Evolutionary conservation across 148 eudicot species (phyloP), one percentile per base, ranked within the genome.

Genomic region (Camellia lanceoleosa): DNA sequence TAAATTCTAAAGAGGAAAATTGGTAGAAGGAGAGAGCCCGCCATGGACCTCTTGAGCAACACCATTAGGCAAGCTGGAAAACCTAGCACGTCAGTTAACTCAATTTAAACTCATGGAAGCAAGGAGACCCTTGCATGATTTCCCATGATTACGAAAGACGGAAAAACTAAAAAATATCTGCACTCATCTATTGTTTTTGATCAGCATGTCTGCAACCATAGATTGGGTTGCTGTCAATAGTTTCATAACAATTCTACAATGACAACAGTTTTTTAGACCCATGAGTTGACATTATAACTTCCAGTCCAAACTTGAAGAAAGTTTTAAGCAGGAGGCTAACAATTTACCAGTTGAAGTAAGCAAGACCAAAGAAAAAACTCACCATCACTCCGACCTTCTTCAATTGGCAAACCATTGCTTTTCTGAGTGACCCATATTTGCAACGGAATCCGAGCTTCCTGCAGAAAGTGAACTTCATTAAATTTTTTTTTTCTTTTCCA

Each of bases 401-500:
- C 95, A 87, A 63, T 77, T 51, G 82, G 71, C 82, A 90, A 76
- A 69, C 92, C 98, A 84, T 84, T 90, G 58, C 81, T 83, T 74
- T 90, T 88, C 86, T 94, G 91, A 77, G 92, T 86, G 81, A 94
- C 95, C 99, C 99, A 94, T 85, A 97, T 85, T 84, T 97, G 98
- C 85, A 97, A 79, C 7, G 97, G 94, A 85, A 90, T 83, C 75
- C 95, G 90, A 44, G 91, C 83, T 88, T 96, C 99, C 98, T 96
- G 90, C 58, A 78, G 30, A 77, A 67, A 81, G 71, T 78, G 44
- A 81, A 63, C 30, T 71, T 75, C 80, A 62, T 44, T 19, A 71
- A 71, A 63, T 3, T 30, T 8, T 63, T 60, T 12, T 23, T n/a
- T 75, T 47, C 5, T 23, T 23, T 23, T 23, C 0, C 6, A 75